Evolutionary conservation across 2,329 filamentous ascomycete genomes (phyloP), one percentile per base, ranked within the genome.

Genomic region (Blastomyces emzantsi): DNA sequence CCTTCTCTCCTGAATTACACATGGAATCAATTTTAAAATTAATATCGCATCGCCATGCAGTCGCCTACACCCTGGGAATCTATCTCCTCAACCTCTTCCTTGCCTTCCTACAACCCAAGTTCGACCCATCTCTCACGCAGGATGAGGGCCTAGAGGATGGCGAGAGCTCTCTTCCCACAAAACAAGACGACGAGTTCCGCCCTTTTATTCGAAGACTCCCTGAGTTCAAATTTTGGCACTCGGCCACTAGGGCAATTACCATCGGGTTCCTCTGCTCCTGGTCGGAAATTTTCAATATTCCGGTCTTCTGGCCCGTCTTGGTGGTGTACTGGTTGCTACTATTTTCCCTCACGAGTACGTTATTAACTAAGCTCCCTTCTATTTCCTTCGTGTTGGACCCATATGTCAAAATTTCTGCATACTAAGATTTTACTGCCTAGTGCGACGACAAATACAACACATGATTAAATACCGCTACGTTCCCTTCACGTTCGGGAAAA

Each of bases 391-490:
- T 6, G 15, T 25, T 54, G 39, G 25, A n/a, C 43, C 33, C 13
- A 58, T 17, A 49, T 45, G 43, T 19, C 25, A 43, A 57, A 60
- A 39, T 39, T 39, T 13, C 36, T 39, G 4, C 28, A 28, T 22
- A 55, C 22, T 62, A 56, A 62, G 13, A 67, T 69, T 45, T 19
- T 67, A 36, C 57, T 39, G 9, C 61, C 28, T 54, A 96, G 92
- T 99, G 94, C 87, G 94, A 78, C 90, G 94, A 82, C 94, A 99
- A 81, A 99, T 99, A 71, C 94, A 99, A 81, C 94, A 97, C 81
- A 99, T 99, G 94, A 93, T 99, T 84, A 99, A 97, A 82, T 99
- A 97, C 82, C 90, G 93, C 79, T 99, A 96, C 75, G 92, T 96
- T 39, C 92, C 92, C 51, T 96, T 97, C 80, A 88, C 90, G 51